Evolutionary conservation across 2,329 filamentous ascomycete genomes (phyloP), one percentile per base, ranked within the genome.

Genomic region (Alternaria consortialis): DNA sequence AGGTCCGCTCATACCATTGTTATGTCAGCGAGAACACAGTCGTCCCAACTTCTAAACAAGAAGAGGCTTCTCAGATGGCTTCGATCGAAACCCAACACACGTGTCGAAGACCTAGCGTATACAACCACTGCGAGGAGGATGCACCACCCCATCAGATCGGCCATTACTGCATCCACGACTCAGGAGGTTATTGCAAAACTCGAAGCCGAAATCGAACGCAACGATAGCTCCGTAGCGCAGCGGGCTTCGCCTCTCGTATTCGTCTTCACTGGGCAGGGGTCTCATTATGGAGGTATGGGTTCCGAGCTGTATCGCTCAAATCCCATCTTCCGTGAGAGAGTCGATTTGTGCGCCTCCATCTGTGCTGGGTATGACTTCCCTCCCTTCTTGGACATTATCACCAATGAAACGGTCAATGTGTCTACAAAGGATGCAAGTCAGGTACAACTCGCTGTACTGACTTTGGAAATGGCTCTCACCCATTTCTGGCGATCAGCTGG

Each of bases 381-480:
- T 13, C 69, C 69, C 2, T 73, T 80, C 39, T n/a, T 67, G 15
- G 56, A 66, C 20, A 57, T 27, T 15, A 4, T 55, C 13, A 9
- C 17, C 12, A 5, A 17, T 8, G 15, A 9, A 5, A 20, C 12
- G 8, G 15, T 12, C 20, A 15, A 17, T 4, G 12, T 37, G 42
- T 32, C 25, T 9, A 7, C 46, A 43, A n/a, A n/a, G 15, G 13
- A 56, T 63, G 7, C 29, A 59, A 11, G n/a, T 65, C 27, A 29
- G 11, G 70, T 68, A 8, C 83, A 85, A 46, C 70, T 84, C 4
- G 81, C 79, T 2, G 61, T 79, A 5, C 72, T 79, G 2, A 79
- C 72, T 42, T 53, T 80, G 0, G 73, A 85, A 60, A 82, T 85
- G 34, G 71, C 70, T 0, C 48, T 71, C 6, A 58, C 59, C 1